phyloP scores from a whole-genome alignment of 1,284 basidiomycete species.

The Ustilago tritici region DNA sequence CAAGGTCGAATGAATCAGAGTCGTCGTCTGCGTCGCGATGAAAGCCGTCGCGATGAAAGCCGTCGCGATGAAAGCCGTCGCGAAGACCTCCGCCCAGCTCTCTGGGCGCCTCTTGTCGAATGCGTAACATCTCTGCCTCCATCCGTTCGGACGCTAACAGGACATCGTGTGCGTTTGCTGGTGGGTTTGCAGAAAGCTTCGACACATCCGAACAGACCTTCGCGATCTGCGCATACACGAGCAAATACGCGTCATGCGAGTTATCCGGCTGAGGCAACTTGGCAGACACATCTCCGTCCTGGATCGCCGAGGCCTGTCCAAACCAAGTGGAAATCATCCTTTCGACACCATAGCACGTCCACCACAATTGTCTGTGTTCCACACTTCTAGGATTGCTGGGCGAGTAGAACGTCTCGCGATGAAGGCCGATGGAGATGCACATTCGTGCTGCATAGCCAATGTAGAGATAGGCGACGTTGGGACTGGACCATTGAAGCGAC shows the following conservation, averaged over 20 bases:
- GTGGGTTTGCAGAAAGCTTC: conserved; percentile 46
- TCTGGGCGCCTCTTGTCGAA: conserved; percentile 39
- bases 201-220: conserved; percentile 43
- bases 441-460: conserved; percentile 50
- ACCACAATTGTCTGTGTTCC: conserved; percentile 47
- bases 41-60: conserved; percentile 28
- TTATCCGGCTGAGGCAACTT: conserved; percentile 40
- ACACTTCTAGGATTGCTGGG: conserved; percentile 33
- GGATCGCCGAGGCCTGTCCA: conserved; percentile 44
- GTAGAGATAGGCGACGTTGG: conserved; percentile 56
- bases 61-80: conserved; percentile 32
- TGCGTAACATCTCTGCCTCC: conserved; percentile 45
- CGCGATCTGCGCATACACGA: conserved; percentile 39
- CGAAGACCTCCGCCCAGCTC: conserved; percentile 34
- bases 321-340: conserved; percentile 52
- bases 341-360: conserved; percentile 52
- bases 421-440: conserved; percentile 53
- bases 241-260: conserved; percentile 45
- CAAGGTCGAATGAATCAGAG: conserved; percentile 41
- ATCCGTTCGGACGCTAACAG: conserved; percentile 41
- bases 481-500: conserved; percentile 50
- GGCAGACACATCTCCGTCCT: conserved; percentile 47
- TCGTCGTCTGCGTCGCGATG: conserved; percentile 43
- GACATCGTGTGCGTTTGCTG: conserved; percentile 43
- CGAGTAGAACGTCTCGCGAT: conserved; percentile 48